Evolutionary conservation across 345 rosid species (phyloP).

Genomic region (Chamaenerion angustifolium): DNA sequence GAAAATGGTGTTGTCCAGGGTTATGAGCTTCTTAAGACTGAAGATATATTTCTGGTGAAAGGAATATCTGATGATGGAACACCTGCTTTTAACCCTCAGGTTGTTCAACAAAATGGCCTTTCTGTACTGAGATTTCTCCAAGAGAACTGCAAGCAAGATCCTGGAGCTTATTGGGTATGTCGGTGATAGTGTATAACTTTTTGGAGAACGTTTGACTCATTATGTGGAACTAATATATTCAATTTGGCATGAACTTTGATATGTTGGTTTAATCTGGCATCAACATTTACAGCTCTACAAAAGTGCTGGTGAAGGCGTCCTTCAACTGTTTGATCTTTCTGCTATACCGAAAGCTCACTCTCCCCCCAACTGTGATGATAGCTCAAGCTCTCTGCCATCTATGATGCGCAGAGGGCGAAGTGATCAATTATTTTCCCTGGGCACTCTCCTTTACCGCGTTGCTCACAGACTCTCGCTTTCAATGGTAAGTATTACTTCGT

Average conservation of each 20-base stretch:
- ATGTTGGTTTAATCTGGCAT: neutral
- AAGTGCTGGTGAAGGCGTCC: slow-evolving; percentile 84
- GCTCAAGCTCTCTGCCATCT: slow-evolving; percentile 44
- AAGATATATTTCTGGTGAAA: slow-evolving; percentile 74
- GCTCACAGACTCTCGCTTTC: slow-evolving; percentile 88
- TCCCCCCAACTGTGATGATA: slow-evolving; percentile 35
- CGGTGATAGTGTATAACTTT: neutral
- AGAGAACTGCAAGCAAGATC: slow-evolving; percentile 92
- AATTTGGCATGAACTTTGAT: slow-evolving; percentile 1
- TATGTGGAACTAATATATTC: too few species aligned
- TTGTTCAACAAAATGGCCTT: slow-evolving; percentile 91
- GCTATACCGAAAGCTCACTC: slow-evolving; percentile 58
- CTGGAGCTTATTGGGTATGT: slow-evolving; percentile 91
- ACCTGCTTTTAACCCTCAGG: slow-evolving; percentile 91
- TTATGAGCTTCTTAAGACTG: slow-evolving; percentile 91
- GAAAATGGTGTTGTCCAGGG: slow-evolving; percentile 85
- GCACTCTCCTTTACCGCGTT: slow-evolving; percentile 82
- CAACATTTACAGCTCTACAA: slow-evolving; percentile 58
- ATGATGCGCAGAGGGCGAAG: slow-evolving; percentile 46
- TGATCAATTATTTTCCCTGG: slow-evolving; percentile 67
- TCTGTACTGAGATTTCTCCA: slow-evolving; percentile 87
- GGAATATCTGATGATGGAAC: slow-evolving; percentile 89
- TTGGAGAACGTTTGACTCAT: neutral
- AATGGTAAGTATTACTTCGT: slow-evolving; percentile 26
- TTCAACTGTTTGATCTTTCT: slow-evolving; percentile 90